Conservation (phyloP, 2,329 filamentous ascomycete genomes). For the Leptosphaerulina australis region DNA sequence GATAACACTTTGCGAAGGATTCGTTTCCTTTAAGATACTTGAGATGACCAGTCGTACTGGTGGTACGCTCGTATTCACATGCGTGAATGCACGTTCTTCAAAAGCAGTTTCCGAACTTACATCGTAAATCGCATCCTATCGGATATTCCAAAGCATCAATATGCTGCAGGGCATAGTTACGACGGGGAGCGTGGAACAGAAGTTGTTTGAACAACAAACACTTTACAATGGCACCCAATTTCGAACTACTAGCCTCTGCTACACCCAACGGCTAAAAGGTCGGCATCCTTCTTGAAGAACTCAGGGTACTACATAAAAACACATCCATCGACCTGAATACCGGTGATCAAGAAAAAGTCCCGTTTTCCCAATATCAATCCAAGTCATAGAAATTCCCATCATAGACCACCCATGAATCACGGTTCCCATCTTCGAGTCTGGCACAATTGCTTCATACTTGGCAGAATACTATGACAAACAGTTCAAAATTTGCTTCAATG, state of each 20-base stretch:
- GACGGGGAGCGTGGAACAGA: not conserved
- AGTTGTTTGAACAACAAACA: not conserved
- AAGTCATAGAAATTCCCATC: slow-evolving; percentile 82
- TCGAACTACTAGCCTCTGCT: slow-evolving; percentile 78
- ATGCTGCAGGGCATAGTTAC: too few species aligned
- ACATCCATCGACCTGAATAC: slow-evolving; percentile 65
- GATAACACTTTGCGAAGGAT: too few species aligned
- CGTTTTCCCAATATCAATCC: slow-evolving; percentile 89
- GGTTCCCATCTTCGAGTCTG: slow-evolving; percentile 79
- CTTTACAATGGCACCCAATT: slow-evolving; percentile 46
- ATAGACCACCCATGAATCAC: slow-evolving; percentile 72
- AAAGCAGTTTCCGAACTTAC: too few species aligned
- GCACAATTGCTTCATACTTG: slow-evolving; percentile 80
- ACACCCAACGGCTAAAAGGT: slow-evolving; percentile 90
- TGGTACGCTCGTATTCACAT: too few species aligned
- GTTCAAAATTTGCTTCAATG: slow-evolving; percentile 79
- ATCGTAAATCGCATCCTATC: too few species aligned
- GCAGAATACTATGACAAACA: slow-evolving; percentile 78
- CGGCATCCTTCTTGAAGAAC: slow-evolving; percentile 80
- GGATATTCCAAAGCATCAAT: too few species aligned
- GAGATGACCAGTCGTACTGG: too few species aligned
- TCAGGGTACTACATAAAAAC: slow-evolving; percentile 55
- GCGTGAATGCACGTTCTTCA: too few species aligned
- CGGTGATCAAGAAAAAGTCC: slow-evolving; percentile 74
- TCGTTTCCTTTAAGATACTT: too few species aligned